phyloP scores from a whole-genome alignment of 2,329 filamentous ascomycete genomes.

The Epichloe amarillans region DNA sequence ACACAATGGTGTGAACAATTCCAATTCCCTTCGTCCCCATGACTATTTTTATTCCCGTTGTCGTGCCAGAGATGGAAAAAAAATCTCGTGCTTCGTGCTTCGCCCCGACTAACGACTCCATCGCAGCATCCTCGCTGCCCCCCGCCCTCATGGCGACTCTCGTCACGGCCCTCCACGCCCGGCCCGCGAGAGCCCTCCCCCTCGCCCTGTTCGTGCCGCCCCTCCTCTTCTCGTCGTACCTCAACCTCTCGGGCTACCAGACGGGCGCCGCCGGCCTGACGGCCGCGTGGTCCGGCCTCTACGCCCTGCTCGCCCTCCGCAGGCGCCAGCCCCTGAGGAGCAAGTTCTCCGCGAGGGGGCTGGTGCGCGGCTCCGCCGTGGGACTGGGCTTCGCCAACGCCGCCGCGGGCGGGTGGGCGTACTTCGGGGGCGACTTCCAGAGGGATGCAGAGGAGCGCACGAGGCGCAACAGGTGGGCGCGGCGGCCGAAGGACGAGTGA shows the following conservation, averaged over 20 bases:
- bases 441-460: conserved; percentile 34
- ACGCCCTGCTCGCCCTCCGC: conserved; percentile 40
- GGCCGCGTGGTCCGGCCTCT: conserved; percentile 43
- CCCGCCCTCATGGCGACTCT: conserved; percentile 43
- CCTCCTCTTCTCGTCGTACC: conserved; percentile 36
- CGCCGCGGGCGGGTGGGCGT: conserved; percentile 37
- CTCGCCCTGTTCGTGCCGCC: conserved; percentile 34
- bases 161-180: conserved; percentile 40
- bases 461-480: conserved; percentile 38
- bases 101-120: too few relatives aligned
- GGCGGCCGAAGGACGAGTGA: conserved; percentile 5
- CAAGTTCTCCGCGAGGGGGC: conserved; percentile 34
- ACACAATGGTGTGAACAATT: too few relatives aligned
- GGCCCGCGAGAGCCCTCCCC: conserved; percentile 38
- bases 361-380: conserved; percentile 36
- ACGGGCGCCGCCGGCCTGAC: conserved; percentile 43
- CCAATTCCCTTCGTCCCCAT: too few relatives aligned
- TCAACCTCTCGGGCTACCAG: conserved; percentile 45
- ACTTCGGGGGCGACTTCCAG: conserved; percentile 36
- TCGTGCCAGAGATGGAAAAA: too few relatives aligned
- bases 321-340: conserved; percentile 26
- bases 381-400: conserved; percentile 36
- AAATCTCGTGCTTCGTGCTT: too few relatives aligned
- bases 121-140: conserved; percentile 36
- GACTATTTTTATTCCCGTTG: too few relatives aligned